These are phyloP conservation scores for Leonotis leonurus DNA, from an alignment of 257 asterid species.

Conservation along the genomic window DNA sequence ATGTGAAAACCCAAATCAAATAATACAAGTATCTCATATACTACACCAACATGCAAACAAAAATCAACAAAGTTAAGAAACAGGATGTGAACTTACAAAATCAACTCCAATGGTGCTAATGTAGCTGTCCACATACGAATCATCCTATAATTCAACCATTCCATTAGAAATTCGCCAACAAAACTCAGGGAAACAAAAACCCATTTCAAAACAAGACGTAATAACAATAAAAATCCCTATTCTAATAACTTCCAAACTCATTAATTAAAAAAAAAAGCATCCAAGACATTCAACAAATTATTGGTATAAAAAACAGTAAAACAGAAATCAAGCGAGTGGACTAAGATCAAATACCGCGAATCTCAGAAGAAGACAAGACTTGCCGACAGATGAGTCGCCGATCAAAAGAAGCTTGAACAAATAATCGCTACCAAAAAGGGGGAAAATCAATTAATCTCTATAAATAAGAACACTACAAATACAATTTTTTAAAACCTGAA, in stretches of 20 bases:
- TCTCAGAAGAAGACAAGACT: conserved; percentile 57
- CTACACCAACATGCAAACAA: background rate
- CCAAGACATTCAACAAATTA: background rate
- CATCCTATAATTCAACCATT: conserved; percentile 62
- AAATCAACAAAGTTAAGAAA: background rate
- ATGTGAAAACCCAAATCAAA: background rate
- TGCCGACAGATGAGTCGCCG: conserved; percentile 58
- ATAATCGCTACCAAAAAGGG: conserved; percentile 30
- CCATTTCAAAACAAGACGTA: no score
- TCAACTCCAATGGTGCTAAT: conserved; percentile 99
- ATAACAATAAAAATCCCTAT: background rate
- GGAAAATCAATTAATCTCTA: background rate
- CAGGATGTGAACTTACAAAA: conserved; percentile 49
- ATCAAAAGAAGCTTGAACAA: conserved; percentile 55
- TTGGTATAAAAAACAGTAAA: background rate
- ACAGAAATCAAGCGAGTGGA: background rate
- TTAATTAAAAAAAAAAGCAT: background rate
- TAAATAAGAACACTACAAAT: background rate
- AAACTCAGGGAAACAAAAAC: background rate
- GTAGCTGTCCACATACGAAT: conserved; percentile 96
- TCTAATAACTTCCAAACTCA: background rate
- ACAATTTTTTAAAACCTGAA: background rate
- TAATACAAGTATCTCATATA: background rate
- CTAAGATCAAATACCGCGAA: conserved; percentile 65
- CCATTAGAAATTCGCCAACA: background rate